These are phyloP conservation scores for Aspergillus carbonarius DNA, from an alignment of 2,329 filamentous ascomycete species.

Conservation along the genomic window DNA sequence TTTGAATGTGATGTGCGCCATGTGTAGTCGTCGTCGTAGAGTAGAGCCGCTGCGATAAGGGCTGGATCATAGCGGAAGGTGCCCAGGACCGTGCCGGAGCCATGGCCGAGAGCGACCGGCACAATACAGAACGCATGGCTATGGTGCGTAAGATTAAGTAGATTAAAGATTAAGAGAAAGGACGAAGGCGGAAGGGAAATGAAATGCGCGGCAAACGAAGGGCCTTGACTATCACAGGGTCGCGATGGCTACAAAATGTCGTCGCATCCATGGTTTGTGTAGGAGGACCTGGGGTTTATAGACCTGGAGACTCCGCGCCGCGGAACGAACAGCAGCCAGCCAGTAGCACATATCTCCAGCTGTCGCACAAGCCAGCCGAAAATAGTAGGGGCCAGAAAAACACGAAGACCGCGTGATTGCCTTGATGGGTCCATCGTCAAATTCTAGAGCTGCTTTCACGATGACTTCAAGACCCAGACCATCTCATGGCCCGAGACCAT, in stretches of 20 bases:
- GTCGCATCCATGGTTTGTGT: neutral
- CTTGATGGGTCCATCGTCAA: slow-evolving; percentile 16
- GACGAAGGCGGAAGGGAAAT: neutral
- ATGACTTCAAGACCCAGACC: slow-evolving; percentile 28
- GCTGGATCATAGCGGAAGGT: slow-evolving; percentile 6
- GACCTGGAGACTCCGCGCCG: slow-evolving; percentile 2
- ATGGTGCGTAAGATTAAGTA: neutral
- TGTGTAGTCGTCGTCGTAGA: slow-evolving; percentile 22
- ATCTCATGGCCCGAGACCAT: slow-evolving; percentile 19
- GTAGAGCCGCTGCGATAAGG: slow-evolving; percentile 16
- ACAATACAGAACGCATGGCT: slow-evolving; percentile 19
- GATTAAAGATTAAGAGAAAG: slow-evolving; percentile 6
- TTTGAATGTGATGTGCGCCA: slow-evolving; percentile 32
- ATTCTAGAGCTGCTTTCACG: slow-evolving; percentile 26
- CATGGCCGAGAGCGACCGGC: slow-evolving; percentile 14
- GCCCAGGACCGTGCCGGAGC: slow-evolving; percentile 13
- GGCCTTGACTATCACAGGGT: neutral
- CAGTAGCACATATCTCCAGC: slow-evolving; percentile 15
- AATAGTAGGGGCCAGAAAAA: slow-evolving; percentile 16
- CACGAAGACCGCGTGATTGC: slow-evolving; percentile 26
- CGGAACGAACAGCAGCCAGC: slow-evolving; percentile 12
- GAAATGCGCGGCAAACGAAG: neutral
- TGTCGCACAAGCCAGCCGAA: slow-evolving; percentile 12
- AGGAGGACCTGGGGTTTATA: slow-evolving; percentile 24
- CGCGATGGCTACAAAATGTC: neutral